Evolutionary conservation across 257 asterid species (phyloP), one percentile per base, ranked within the genome.

Genomic region (Rauvolfia tetraphylla): DNA sequence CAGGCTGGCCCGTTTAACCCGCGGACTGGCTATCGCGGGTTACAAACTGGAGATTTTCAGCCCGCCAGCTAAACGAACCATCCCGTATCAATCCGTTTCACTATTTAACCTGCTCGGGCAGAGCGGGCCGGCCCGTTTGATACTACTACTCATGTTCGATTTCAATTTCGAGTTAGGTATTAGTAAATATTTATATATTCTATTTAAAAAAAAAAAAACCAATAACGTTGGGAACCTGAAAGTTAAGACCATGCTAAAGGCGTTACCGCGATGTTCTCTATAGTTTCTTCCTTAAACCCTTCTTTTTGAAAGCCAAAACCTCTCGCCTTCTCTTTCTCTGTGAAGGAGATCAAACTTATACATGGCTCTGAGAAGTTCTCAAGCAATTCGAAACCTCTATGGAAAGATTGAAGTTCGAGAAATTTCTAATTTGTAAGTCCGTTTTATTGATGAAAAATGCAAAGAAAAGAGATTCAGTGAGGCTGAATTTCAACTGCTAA

Each of bases 351-450:
- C 65, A 80, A 53, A 31, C 31, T 22, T 59, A 38, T 41, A 63
- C 1, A 85, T 81, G 87, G 84, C 81, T 51, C 18, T 76, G 57
- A 42, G 79, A 44, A 80, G 83, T 48, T 69, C 56, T 22, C 76
- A 72, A 18, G 42, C 82, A 38, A 31, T 76, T 33, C 79, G 81
- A 34, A 75, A 70, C 53, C 82, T 80, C 70, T 73, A 42, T 76
- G 70, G 68, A 73, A 72, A 49, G 58, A 75, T 70, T 33, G 77
- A 78, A 74, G 59, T 72, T 73, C 77, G 48, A 36, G 49, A 76
- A n/a, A 14, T 81, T 18, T 74, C 84, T 57, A 65, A 72, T 74
- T 74, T 76, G 86, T 83, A 80, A 73, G 75, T 51, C 33, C 65
- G 72, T 41, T 74, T 75, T 5, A 53, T 65, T 66, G 22, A 25